A percentile compares a stretch with the other conserved stretches of the same genome.
Conservation (phyloP, 345 rosid species). For the Chamaenerion angustifolium region DNA sequence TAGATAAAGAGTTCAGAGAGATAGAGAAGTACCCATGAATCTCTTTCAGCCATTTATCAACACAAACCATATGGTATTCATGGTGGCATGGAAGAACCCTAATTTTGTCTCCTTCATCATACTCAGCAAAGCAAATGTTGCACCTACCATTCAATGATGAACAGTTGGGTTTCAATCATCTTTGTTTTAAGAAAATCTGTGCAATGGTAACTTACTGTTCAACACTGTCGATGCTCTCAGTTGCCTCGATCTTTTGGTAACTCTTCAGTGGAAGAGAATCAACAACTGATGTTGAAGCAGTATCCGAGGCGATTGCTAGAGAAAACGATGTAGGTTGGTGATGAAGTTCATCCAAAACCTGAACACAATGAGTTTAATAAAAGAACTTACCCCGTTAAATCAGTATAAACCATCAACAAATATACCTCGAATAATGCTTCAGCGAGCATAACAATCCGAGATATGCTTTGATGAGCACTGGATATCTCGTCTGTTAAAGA, state of each 20-base stretch:
- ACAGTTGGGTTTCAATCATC: neutral
- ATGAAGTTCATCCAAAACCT: constrained; percentile 74
- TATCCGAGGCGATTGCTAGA: constrained; percentile 32
- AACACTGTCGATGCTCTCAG: constrained; percentile 17
- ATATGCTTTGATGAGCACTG: constrained; percentile 43
- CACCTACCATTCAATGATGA: constrained; percentile 24
- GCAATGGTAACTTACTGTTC: constrained; percentile 36
- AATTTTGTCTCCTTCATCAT: constrained; percentile 55
- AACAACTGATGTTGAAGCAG: constrained; percentile 60
- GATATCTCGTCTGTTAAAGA: constrained; percentile 27
- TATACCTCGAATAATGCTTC: constrained; percentile 75
- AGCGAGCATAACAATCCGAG: constrained; percentile 68
- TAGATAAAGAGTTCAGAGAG: neutral
- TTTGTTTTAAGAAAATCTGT: neutral
- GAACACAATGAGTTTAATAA: constrained; percentile 7
- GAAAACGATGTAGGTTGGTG: constrained; percentile 44
- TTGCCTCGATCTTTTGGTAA: constrained; percentile 27
- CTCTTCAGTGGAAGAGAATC: constrained; percentile 51
- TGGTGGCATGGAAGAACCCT: constrained; percentile 72
- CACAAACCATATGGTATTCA: constrained; percentile 64
- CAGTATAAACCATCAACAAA: neutral
- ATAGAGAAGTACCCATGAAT: constrained; percentile 43
- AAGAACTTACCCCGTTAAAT: too few relatives aligned
- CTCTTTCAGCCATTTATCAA: constrained; percentile 82
- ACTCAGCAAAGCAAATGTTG: constrained; percentile 60